Base-by-base conservation (phyloP, 257 asterid genomes). In the Ajuga chamaepitys region DNA sequence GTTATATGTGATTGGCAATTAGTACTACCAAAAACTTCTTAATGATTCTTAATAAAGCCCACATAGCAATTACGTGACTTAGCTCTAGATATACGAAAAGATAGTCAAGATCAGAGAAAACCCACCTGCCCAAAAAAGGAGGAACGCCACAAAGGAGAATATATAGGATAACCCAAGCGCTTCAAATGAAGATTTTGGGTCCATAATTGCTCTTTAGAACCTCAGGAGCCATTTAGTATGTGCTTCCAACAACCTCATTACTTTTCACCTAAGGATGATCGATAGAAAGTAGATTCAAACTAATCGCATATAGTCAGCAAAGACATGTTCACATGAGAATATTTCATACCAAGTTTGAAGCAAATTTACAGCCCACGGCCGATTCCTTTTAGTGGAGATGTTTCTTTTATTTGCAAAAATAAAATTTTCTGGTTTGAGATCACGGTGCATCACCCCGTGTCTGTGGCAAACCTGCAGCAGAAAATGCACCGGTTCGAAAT, bases 191-290 rank as follows among this genome's bases (percentile, higher is more conserved):
- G 46, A 86, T 79, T 69, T 84, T 91, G 1, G 82, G 91, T 35
- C 91, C 95, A 64, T 86, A 86, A 52, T 82, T 80, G 14, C 91
- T 86, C 67, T 70, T 86, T 25, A 86, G 80, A 71, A 86, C 95
- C 81, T 86, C 95, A 1, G 95, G 95, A 22, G 94, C 94, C 95
- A 86, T 86, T 78, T 86, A 86, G 63, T 86, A 86, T 58, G 95
- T 91, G 81, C 95, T 86, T 68, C 95, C 95, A 45, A 86, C 95
- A 70, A 86, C 82, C 80, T 86, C 95, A 14, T 75, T 82, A 86
- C 58, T 50, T 73, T 57, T 86, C 91, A 55, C 87, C 95, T 84
- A 64, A 40, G 20, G 26, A 66, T 40, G 22, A 41, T 44, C 66
- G 53, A 47, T 58, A 56, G 13, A 63, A 28, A 64, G 11, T 4